Evolutionary conservation across 73 alveolate species (phyloP), one percentile per base, ranked within the genome.

Genomic region (Paramecium sexaurelia): DNA sequence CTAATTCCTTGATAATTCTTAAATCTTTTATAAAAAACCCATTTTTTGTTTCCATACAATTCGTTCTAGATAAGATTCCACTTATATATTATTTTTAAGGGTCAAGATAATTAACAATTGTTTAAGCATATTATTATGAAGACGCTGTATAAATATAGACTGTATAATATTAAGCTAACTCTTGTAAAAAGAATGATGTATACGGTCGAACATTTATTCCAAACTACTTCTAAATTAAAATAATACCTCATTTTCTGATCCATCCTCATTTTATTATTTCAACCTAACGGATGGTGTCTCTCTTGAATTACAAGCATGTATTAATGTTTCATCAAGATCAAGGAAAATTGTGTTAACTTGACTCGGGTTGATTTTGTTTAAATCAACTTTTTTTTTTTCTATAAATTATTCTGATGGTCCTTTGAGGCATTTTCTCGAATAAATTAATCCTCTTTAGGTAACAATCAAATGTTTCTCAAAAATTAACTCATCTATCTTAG

Each of bases 1-100:
- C 91, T 95, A 95, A 85, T 91, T 96, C 96, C 75, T 91, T 92
- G 24, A 97, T 87, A 20, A 97, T 97, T 85, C 97, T 96, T 71
- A 97, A 93, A 92, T 97, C 99, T 95, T 97, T 97, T 24, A 96
- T 96, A 83, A 95, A 97, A 92, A 95, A 97, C 24, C 98, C 98
- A 39, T 95, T 96, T 93, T 96, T 96, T n/a, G 97, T 94, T 73
- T 95, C 94, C 94, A 96, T 93, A 69, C 99, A 97, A 92, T 95
- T 96, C 84, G 93, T 94, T 88, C 99, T 94, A 85, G 96, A 95
- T 43, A 96, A 85, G 55, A 98, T 87, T 55, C 96, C 92, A 56
- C 95, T 95, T 66, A 97, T 96, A 75, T 93, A 92, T 86, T 96
- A 93, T 27, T 96, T 95, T 35, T 93, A 73, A n/a, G 99, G 99